Conservation (phyloP, 768 basidiomycete species). For the Tulasnella sp. region DNA sequence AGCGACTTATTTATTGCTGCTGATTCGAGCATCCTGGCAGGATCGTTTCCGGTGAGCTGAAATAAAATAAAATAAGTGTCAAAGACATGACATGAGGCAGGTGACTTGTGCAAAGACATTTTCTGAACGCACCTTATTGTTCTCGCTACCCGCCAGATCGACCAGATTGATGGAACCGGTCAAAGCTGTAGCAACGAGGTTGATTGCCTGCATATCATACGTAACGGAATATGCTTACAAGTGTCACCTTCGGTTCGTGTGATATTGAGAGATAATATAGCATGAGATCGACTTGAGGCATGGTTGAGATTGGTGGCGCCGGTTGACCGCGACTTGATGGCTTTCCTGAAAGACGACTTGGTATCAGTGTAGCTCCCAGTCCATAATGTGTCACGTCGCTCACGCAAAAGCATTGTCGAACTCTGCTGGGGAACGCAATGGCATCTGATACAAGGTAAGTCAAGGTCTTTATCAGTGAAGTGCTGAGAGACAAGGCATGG, state of each 20-base stretch:
- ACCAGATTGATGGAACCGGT: constrained; percentile 76
- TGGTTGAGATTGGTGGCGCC: constrained; percentile 79
- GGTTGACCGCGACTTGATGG: constrained; percentile 57
- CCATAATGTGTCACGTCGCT: neutral
- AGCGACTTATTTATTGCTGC: constrained; percentile 84
- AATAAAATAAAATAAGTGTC: constrained; percentile 28
- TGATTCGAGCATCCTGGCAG: constrained; percentile 78
- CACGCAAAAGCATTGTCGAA: neutral
- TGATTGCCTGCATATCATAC: constrained; percentile 5
- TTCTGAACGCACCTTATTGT: constrained; percentile 51
- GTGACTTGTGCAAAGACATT: neutral
- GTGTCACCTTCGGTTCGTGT: constrained; percentile 33
- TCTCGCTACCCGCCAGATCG: constrained; percentile 85
- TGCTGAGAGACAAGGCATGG: neutral
- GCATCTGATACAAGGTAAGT: neutral
- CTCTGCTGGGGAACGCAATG: neutral
- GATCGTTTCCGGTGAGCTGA: constrained; percentile 65
- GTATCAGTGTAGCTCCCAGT: neutral
- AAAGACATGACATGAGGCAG: neutral
- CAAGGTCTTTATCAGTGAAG: neutral
- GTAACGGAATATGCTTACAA: neutral
- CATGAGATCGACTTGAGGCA: constrained; percentile 80
- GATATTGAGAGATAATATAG: constrained; percentile 66
- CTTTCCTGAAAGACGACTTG: neutral
- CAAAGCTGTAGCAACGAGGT: constrained; percentile 34